Evolutionary conservation across 164 flowering plant species (phyloP), one percentile per base, ranked within the genome.

Genomic region (Chloranthus sessilifolius): DNA sequence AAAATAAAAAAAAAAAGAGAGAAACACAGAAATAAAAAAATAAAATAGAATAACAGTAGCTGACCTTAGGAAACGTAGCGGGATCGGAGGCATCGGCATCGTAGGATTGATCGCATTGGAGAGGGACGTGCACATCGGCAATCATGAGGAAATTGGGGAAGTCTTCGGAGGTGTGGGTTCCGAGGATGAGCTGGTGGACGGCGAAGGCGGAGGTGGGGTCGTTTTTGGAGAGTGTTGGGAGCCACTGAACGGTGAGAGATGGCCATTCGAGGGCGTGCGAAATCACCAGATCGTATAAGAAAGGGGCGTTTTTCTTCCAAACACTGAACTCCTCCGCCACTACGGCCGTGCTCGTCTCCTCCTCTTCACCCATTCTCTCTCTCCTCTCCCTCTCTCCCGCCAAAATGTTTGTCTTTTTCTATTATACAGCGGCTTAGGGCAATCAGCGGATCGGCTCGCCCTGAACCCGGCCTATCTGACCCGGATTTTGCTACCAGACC

Each of bases 251-350:
- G 44, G 98, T 88, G 55, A 88, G 94, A 31, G 96, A 92, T 0
- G 98, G 96, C 98, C 96, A 88, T 48, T 79, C 95, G 50, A 92
- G 87, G 36, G 94, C 69, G 59, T 82, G 83, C 21, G 88, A 85
- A 55, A 92, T 51, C 48, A 88, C 71, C 23, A 92, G 74, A 48
- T 92, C 95, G 74, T 92, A 92, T 3, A 92, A 60, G 43, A 82
- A 74, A 0, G 95, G 95, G 0, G 91, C 77, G 75, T 92, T 92
- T 76, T 82, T 85, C 87, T 85, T 92, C 95, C 98, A 92, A 1
- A 92, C 83, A 0, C 50, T 8, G 70, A 52, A 88, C 42, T 92
- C 98, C 37, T 85, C 96, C 50, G 70, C 82, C 23, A 75, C 65
- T 47, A 12, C 22, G 27, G 30, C 47, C 62, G 4, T 61, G 41